Percentiles rank a stretch among this genome's conserved stretches.
Evolutionary conservation across 495 filamentous ascomycete species (phyloP).

Genomic region (Daldinia bambusicola): DNA sequence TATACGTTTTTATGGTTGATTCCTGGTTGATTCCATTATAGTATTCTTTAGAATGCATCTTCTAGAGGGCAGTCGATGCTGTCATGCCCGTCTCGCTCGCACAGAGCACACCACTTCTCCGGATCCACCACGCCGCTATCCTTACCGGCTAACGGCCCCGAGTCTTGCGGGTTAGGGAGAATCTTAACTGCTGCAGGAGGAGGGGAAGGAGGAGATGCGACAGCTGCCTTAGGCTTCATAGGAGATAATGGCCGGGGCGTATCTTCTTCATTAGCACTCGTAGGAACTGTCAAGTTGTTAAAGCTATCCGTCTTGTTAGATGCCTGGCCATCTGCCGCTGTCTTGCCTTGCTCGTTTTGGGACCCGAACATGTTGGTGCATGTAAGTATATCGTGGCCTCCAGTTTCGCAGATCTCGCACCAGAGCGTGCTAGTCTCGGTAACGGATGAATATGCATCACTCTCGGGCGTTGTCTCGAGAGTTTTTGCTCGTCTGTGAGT

Average conservation of each 20-base stretch:
- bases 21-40: constrained; percentile 8
- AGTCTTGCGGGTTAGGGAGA: constrained; percentile 70
- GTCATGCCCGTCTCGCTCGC: constrained; percentile 94
- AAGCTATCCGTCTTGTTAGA: constrained; percentile 52
- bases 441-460: constrained; percentile 75
- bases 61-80: constrained; percentile 96
- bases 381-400: constrained; percentile 92
- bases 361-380: constrained; percentile 88
- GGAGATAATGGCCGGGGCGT: constrained; percentile 65
- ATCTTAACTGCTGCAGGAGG: constrained; percentile 47
- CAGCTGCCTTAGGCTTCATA: constrained; percentile 50
- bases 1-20: constrained; percentile 15
- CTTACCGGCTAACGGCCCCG: constrained; percentile 83
- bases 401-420: constrained; percentile 96
- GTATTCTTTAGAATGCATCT: constrained; percentile 68
- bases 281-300: constrained; percentile 53
- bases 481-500: constrained; percentile 58
- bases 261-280: constrained; percentile 49
- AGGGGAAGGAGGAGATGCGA: constrained; percentile 36
- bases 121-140: constrained; percentile 80
- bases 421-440: constrained; percentile 79
- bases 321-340: constrained; percentile 35
- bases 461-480: constrained; percentile 73
- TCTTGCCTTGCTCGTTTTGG: constrained; percentile 51
- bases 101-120: constrained; percentile 95